These are phyloP conservation scores for Serpula lacrymans DNA, from an alignment of 768 basidiomycete species.

Conservation along the genomic window DNA sequence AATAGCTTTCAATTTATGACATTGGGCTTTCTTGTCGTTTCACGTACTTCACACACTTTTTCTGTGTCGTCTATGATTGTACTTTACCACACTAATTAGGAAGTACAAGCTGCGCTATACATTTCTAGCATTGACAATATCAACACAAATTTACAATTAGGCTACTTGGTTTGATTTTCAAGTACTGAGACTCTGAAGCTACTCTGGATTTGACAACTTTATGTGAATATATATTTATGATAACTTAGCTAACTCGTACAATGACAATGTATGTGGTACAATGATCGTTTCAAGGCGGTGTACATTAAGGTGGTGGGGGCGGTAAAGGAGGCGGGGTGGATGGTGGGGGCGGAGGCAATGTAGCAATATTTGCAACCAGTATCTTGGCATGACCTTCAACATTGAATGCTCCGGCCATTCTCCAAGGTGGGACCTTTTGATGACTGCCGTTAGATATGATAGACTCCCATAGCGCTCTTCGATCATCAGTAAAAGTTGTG, in stretches of 20 bases:
- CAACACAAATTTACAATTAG: too few relatives aligned
- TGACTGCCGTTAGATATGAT: slow-evolving; percentile 19
- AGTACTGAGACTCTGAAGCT: too few relatives aligned
- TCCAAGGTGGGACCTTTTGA: slow-evolving; percentile 17
- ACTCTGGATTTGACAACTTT: slow-evolving; percentile 32
- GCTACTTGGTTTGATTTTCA: too few relatives aligned
- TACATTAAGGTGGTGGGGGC: slow-evolving; percentile 18
- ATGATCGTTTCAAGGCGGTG: slow-evolving; percentile 8
- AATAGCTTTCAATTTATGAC: slow-evolving; percentile 8
- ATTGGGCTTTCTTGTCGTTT: not conserved
- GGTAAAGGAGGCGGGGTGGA: slow-evolving; percentile 32
- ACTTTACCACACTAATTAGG: too few relatives aligned
- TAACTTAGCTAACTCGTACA: slow-evolving; percentile 8
- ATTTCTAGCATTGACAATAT: too few relatives aligned
- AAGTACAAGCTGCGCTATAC: too few relatives aligned
- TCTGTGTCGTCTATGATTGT: too few relatives aligned
- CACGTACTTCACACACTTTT: not conserved
- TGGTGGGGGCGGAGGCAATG: slow-evolving; percentile 32
- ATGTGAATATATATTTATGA: slow-evolving; percentile 33
- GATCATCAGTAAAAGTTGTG: slow-evolving; percentile 32
- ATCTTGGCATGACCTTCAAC: slow-evolving; percentile 6
- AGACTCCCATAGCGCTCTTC: slow-evolving; percentile 38
- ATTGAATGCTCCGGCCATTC: slow-evolving; percentile 11
- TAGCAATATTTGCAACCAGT: slow-evolving; percentile 14
- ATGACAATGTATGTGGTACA: not conserved